Percentiles rank a stretch among this genome's conserved stretches.
Evolutionary conservation across 2,329 filamentous ascomycete genomes (phyloP).

Genomic region (Phyllosticta paracitricarpa): DNA sequence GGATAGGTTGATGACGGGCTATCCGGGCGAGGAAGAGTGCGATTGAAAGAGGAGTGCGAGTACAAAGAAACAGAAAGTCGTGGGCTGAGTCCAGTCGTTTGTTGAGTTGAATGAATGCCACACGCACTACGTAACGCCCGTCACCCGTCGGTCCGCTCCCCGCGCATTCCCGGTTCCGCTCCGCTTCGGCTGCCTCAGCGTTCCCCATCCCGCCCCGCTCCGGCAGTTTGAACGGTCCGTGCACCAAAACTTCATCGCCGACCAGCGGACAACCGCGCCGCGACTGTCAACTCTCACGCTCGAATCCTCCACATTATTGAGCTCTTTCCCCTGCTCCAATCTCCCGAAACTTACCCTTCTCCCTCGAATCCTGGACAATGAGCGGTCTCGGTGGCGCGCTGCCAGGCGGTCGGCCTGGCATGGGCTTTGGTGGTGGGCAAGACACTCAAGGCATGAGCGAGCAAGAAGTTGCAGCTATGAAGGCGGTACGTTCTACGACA

Average conservation of each 20-base stretch:
- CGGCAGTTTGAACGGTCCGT: not conserved
- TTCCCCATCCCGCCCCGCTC: not conserved
- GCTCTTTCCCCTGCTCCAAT: not conserved
- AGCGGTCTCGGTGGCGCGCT: conserved; percentile 1
- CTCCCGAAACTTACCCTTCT: not conserved
- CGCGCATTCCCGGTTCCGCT: not conserved
- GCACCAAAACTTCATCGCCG: not conserved
- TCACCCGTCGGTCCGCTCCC: not conserved
- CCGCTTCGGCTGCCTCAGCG: no score
- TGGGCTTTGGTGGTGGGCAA: not conserved
- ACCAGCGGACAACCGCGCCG: not conserved
- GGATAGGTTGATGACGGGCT: not conserved
- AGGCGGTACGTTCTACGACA: conserved; percentile 24
- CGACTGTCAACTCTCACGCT: not conserved
- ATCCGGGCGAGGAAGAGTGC: not conserved
- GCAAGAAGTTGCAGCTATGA: conserved; percentile 41
- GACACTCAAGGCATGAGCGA: conserved; percentile 24
- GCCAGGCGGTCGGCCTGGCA: conserved; percentile 7
- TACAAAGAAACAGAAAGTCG: not conserved
- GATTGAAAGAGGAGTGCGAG: not conserved
- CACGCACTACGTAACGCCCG: no score
- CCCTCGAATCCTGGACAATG: not conserved
- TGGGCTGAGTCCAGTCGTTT: not conserved
- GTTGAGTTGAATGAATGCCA: no score
- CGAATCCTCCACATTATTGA: not conserved